Conservation (phyloP, 768 basidiomycete genomes). For the Kwoniella dendrophila region DNA sequence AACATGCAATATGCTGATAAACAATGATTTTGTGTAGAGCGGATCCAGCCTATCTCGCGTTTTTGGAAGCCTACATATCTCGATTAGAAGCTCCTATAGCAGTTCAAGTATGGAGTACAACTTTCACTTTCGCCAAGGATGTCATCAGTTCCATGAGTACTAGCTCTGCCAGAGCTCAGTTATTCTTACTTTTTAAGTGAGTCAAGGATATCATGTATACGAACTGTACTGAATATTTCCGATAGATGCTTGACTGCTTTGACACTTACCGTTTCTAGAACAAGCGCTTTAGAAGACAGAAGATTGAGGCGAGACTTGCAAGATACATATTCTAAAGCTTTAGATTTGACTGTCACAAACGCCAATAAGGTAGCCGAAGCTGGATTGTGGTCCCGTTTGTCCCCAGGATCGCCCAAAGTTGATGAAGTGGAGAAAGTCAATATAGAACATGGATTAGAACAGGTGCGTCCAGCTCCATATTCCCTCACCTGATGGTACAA, state of each 20-base stretch:
- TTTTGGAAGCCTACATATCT: constrained; percentile 80
- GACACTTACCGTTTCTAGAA: constrained; percentile 61
- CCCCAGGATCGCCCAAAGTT: background rate
- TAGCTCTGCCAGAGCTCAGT: constrained; percentile 65
- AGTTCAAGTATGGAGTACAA: constrained; percentile 85
- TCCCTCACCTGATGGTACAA: background rate
- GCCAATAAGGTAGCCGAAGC: constrained; percentile 53
- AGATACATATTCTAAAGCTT: constrained; percentile 81
- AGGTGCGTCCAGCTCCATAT: constrained; percentile 14
- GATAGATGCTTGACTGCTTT: constrained; percentile 24
- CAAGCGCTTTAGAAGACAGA: constrained; percentile 86
- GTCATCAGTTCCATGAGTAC: constrained; percentile 62
- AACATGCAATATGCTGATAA: too few species aligned
- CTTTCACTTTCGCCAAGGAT: constrained; percentile 76
- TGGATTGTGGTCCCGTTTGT: constrained; percentile 26
- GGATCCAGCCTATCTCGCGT: constrained; percentile 58
- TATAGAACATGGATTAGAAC: background rate
- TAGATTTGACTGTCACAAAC: constrained; percentile 75
- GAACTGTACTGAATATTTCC: too few species aligned
- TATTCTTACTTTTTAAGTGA: constrained; percentile 72
- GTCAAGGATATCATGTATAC: too few species aligned
- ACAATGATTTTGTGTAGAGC: constrained; percentile 5
- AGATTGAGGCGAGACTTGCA: constrained; percentile 86
- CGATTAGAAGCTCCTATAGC: constrained; percentile 87
- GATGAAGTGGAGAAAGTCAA: constrained; percentile 14